Evolutionary conservation across 352 stramenopile genomes (phyloP).

Genomic region (Phytophthora idaei): DNA sequence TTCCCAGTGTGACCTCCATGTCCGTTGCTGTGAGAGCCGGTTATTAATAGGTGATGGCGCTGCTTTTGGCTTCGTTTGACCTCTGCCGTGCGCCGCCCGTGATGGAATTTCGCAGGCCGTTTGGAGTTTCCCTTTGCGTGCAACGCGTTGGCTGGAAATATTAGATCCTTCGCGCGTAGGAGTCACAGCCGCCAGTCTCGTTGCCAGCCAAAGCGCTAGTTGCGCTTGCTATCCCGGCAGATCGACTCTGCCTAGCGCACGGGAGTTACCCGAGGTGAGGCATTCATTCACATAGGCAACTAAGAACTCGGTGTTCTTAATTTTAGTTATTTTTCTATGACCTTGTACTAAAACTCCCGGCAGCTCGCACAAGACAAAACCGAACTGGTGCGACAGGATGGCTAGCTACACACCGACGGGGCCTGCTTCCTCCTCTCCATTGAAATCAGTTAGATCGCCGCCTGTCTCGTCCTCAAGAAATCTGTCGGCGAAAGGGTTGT

Average conservation of each 20-base stretch:
- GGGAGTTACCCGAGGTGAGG: constrained; percentile 8
- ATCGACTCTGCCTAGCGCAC: not conserved
- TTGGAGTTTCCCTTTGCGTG: constrained; percentile 31
- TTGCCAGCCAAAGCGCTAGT: not conserved
- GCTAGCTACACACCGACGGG: constrained; percentile 27
- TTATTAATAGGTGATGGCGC: constrained; percentile 31
- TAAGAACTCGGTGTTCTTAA: constrained; percentile 35
- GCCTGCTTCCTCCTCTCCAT: constrained; percentile 28
- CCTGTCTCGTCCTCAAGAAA: constrained; percentile 14
- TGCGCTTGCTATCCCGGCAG: not conserved
- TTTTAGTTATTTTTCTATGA: constrained; percentile 25
- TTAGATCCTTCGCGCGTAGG: constrained; percentile 15
- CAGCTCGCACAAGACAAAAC: constrained; percentile 14
- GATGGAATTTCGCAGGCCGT: constrained; percentile 29
- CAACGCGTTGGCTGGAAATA: constrained; percentile 11
- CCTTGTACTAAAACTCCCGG: constrained; percentile 10
- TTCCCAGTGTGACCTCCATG: constrained; percentile 11
- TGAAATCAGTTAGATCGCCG: constrained; percentile 31
- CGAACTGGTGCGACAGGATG: constrained; percentile 19
- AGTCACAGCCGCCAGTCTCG: constrained; percentile 1
- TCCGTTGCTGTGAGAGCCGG: constrained; percentile 24
- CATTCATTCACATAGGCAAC: constrained; percentile 4
- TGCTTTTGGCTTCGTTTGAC: constrained; percentile 17
- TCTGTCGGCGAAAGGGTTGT: constrained; percentile 19
- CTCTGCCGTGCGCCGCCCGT: not conserved